Percentiles rank a stretch among this genome's conserved stretches.
Conservation (phyloP, 2,329 filamentous ascomycete genomes). For the Catunica adiposa region DNA sequence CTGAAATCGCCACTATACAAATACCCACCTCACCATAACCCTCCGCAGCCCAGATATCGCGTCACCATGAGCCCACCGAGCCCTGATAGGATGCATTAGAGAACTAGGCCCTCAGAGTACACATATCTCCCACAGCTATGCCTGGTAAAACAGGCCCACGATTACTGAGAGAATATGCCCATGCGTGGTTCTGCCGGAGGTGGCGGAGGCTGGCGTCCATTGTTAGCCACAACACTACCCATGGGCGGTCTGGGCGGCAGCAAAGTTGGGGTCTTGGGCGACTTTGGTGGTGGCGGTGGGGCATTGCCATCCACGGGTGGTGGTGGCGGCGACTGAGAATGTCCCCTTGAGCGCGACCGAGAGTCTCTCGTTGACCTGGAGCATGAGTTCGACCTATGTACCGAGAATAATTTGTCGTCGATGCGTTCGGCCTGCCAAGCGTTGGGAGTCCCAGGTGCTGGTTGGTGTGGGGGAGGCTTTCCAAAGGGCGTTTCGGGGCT, state of each 20-base stretch:
- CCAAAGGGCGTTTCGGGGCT: not conserved
- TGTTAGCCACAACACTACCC: not conserved
- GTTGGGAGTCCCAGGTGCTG: not conserved
- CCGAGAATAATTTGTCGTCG: constrained; percentile 1
- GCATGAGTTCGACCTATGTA: not conserved
- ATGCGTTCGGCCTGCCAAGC: not conserved
- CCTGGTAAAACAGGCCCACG: no score
- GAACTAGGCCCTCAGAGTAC: no score
- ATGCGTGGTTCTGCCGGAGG: not conserved
- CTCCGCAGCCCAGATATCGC: no score
- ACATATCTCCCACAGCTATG: no score
- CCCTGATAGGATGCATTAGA: no score
- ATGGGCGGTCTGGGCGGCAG: not conserved
- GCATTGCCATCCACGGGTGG: not conserved
- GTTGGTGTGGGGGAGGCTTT: not conserved
- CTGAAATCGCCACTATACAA: no score
- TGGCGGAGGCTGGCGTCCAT: not conserved
- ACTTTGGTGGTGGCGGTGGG: constrained; percentile 3
- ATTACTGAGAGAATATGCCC: not conserved
- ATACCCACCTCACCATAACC: no score
- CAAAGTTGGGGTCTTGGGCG: not conserved
- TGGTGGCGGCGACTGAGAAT: not conserved
- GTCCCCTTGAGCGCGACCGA: not conserved
- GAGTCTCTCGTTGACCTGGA: not conserved
- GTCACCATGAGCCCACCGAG: no score